Evolutionary conservation across 176 grass and related monocot species (phyloP), one percentile per base, ranked within the genome.

Genomic region (Bolboschoenus planiculmis): DNA sequence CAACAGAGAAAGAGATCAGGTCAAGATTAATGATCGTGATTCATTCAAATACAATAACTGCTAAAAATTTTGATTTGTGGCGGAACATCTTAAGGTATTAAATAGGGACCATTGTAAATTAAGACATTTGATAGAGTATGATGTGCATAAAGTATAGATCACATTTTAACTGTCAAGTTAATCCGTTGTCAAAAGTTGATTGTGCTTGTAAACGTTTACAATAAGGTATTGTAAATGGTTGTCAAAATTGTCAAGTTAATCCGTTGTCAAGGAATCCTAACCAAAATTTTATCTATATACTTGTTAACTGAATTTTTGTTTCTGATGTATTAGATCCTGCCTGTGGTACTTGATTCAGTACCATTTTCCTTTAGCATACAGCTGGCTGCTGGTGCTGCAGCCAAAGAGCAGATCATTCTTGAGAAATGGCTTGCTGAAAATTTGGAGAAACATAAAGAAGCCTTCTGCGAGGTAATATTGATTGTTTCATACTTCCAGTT

Each of bases 341-440:
- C 90, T 14, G 46, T 73, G 11, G 87, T 94, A 56, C 84, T 97
- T 85, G 95, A 92, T 85, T 88, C 84, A 59, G 78, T 89, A 37
- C 89, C 92, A 0, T 88, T 93, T 79, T 31, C 75, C 16, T 97
- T 97, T 82, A 92, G 95, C 87, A 91, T 97, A 66, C 89, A 81
- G 86, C 86, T 97, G 83, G 92, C 92, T 83, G 82, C 90, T 51
- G 60, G 89, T 88, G 87, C 89, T 40, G 94, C 90, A 74, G 63
- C 55, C 53, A 91, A 97, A 82, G 92, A 92, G 63, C 87, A 83
- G 30, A 89, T 79, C 70, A 89, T 86, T 91, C 90, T 94, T 84
- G 95, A 97, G 87, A 97, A 94, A 61, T 97, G 95, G 95, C 85
- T 94, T 51, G 84, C 44, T 44, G 95, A 94, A 86, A 94, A 92